phyloP scores from a whole-genome alignment of 768 basidiomycete species.

The Pulveroboletus sp. region DNA sequence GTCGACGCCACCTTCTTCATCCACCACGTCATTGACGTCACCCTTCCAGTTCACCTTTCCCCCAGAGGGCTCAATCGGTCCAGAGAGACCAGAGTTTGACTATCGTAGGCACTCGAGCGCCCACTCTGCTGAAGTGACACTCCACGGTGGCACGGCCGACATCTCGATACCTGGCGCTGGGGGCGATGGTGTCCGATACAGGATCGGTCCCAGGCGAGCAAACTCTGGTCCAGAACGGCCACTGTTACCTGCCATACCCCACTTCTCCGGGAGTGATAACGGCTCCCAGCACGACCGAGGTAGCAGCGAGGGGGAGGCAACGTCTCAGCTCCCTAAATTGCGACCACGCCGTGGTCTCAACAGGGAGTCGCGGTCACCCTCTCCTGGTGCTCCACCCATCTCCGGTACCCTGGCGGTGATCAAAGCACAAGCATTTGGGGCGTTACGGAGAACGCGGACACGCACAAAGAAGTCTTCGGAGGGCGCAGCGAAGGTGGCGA shows the following conservation, averaged over 20 bases:
- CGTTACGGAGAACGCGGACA: conserved; percentile 71
- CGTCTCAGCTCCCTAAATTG: conserved; percentile 36
- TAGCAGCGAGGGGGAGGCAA: conserved; percentile 54
- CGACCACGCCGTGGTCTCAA: conserved; percentile 47
- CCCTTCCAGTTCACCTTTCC: conserved; percentile 62
- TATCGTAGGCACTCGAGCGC: conserved; percentile 55
- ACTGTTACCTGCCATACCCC: conserved; percentile 43
- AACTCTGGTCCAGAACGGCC: conserved; percentile 47
- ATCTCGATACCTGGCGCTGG: conserved; percentile 51
- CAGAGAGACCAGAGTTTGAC: conserved; percentile 61
- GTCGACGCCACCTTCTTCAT: conserved; percentile 57
- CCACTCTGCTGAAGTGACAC: conserved; percentile 56
- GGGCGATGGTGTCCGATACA: conserved; percentile 57
- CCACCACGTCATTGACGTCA: conserved; percentile 57
- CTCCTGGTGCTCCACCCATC: conserved; percentile 45
- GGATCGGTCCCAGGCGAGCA: conserved; percentile 46
- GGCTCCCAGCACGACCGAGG: conserved; percentile 48
- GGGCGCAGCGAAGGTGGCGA: conserved; percentile 64
- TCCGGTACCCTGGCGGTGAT: conserved; percentile 85
- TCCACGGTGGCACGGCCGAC: conserved; percentile 72
- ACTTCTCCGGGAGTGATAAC: conserved; percentile 48
- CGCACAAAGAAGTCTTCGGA: conserved; percentile 70
- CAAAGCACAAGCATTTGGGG: conserved; percentile 87
- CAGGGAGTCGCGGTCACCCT: conserved; percentile 44
- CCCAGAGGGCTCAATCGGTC: conserved; percentile 45